Conservation (phyloP, 805 yeast species). For the Wickerhamiella qilinensis region DNA sequence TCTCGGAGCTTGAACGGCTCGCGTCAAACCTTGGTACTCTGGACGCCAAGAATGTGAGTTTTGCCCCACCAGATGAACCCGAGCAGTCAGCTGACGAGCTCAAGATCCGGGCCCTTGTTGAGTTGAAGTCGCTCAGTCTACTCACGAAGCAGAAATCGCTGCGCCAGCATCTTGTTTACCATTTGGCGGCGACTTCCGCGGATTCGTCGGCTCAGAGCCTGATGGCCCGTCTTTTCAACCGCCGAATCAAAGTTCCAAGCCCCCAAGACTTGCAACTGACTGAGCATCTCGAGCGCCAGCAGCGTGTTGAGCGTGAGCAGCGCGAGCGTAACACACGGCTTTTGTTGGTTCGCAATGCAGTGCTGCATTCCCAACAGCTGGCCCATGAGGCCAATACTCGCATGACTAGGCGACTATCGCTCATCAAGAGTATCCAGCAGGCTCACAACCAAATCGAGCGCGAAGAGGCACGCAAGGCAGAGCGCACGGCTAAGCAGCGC, state of each 20-base stretch:
- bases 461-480: slow-evolving; percentile 81
- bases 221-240: slow-evolving; percentile 73
- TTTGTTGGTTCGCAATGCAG: slow-evolving; percentile 17
- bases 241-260: slow-evolving; percentile 49
- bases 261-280: slow-evolving; percentile 51
- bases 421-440: slow-evolving; percentile 25
- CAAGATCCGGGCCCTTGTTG: slow-evolving; percentile 27
- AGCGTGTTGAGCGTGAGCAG: slow-evolving; percentile 26
- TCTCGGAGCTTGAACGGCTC: slow-evolving; percentile 27
- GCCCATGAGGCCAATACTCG: slow-evolving; percentile 13
- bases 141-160: slow-evolving; percentile 73
- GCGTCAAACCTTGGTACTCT: slow-evolving; percentile 22
- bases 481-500: slow-evolving; percentile 93
- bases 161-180: slow-evolving; percentile 62
- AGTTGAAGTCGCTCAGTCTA: slow-evolving; percentile 51
- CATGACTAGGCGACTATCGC: slow-evolving; percentile 9
- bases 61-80: slow-evolving; percentile 17
- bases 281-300: slow-evolving; percentile 28
- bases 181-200: slow-evolving; percentile 58
- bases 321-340: slow-evolving; percentile 21
- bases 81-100: slow-evolving; percentile 24
- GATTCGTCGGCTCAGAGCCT: slow-evolving; percentile 33
- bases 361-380: slow-evolving; percentile 15
- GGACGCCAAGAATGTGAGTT: slow-evolving; percentile 12
- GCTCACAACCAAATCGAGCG: slow-evolving; percentile 66